A percentile compares a stretch with the other conserved stretches of the same genome.
These are phyloP conservation scores for Wickerhamiella musiphila DNA, from an alignment of 805 yeast species.

Conservation along the genomic window DNA sequence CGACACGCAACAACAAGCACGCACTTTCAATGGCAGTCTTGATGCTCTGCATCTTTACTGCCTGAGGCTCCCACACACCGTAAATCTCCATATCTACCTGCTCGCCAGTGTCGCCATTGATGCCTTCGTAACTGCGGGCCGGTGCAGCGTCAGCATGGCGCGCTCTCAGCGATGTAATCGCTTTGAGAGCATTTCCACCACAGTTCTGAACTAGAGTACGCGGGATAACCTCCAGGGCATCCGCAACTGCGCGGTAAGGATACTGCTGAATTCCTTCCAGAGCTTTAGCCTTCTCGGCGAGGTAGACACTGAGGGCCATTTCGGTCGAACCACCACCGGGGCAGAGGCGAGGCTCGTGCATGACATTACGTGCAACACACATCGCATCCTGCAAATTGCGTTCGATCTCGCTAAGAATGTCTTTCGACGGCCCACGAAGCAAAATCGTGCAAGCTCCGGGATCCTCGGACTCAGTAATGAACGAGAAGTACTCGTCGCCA, in stretches of 20 bases:
- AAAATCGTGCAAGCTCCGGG: conserved; percentile 90
- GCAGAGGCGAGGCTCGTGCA: conserved; percentile 82
- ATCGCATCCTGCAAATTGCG: conserved; percentile 96
- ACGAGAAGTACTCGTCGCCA: conserved; percentile 94
- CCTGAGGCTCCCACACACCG: conserved; percentile 99
- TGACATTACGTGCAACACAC: conserved; percentile 91
- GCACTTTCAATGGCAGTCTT: conserved; percentile 98
- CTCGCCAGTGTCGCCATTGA: conserved; percentile 89
- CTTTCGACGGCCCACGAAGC: conserved; percentile 93
- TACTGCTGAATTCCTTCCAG: conserved; percentile 93
- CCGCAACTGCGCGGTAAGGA: conserved; percentile 98
- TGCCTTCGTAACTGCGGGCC: conserved; percentile 72
- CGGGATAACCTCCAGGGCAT: conserved; percentile 96
- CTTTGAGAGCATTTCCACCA: conserved; percentile 89
- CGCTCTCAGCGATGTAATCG: conserved; percentile 81
- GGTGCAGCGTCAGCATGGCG: conserved; percentile 54
- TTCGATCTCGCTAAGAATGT: conserved; percentile 87
- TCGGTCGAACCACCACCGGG: conserved; percentile 99
- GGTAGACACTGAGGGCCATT: conserved; percentile 85
- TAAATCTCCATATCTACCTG: conserved; percentile 88
- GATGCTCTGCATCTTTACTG: conserved; percentile 86
- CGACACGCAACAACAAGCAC: conserved; percentile 82
- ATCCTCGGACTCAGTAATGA: conserved; percentile 56
- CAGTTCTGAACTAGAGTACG: conserved; percentile 94
- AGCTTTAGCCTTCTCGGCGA: conserved; percentile 78